phyloP scores from a whole-genome alignment of 768 basidiomycete genomes.

The Mrakia blollopis region DNA sequence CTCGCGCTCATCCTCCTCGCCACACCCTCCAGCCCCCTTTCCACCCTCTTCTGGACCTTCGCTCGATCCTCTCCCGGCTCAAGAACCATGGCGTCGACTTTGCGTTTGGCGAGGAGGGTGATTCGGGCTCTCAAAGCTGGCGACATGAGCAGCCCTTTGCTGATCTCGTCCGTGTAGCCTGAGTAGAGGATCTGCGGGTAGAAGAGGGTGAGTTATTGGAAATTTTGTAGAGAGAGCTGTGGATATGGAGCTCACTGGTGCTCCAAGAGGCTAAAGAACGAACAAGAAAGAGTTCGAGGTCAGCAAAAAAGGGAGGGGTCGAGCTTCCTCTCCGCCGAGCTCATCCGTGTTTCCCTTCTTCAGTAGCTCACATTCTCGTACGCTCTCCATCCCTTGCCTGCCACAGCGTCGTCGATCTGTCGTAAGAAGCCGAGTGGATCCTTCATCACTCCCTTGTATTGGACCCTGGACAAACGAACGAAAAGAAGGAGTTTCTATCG shows the following conservation, averaged over 20 bases:
- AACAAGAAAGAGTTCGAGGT: not conserved
- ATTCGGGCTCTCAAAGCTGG: not conserved
- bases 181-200: conserved; percentile 13
- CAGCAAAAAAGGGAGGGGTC: not conserved
- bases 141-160: not conserved
- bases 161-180: not conserved
- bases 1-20: conserved; percentile 15
- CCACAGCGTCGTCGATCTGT: conserved; percentile 18
- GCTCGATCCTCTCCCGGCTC: not conserved
- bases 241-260: not conserved
- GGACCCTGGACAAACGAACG: not conserved
- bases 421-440: conserved; percentile 17
- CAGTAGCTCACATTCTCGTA: conserved; percentile 12
- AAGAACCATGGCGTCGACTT: conserved; percentile 5
- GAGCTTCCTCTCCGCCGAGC: too few relatives aligned
- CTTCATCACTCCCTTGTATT: conserved; percentile 3
- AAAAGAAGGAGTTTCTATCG: not conserved
- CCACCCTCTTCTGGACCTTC: not conserved
- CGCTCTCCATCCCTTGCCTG: conserved; percentile 9
- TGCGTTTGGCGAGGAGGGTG: conserved; percentile 8
- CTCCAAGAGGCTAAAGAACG: conserved; percentile 10
- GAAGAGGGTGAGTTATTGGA: not conserved
- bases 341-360: not conserved
- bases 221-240: not conserved
- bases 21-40: not conserved